Evolutionary conservation across 2,329 filamentous ascomycete species (phyloP), one percentile per base, ranked within the genome.

Genomic region (Colletotrichum sojae): DNA sequence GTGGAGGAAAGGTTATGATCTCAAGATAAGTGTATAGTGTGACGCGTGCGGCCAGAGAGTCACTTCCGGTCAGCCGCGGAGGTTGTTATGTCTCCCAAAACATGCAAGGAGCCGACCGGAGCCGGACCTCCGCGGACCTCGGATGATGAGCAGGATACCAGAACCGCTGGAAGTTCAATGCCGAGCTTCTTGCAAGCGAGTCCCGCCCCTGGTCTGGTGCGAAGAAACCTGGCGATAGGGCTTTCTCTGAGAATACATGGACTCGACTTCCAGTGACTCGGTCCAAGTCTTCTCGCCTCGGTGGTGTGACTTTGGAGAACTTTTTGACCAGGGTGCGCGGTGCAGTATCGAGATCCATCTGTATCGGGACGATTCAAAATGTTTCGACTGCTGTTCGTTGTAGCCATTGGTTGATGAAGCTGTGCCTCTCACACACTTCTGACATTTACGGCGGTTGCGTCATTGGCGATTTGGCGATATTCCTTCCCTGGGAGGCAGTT

Each of bases 91-190:
- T 15, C 40, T 43, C 12, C 40, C 40, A n/a, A n/a, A 43, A 5
- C 40, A 2, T 15, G 40, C 40, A 15, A 15, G 48, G 22, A 25
- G 20, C 48, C 20, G 22, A 27, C 10, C 48, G 48, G 48, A 52
- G 18, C 48, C 22, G 48, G 48, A 52, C 48, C 48, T 52, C 48
- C 48, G 48, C 48, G 48, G 48, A 27, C 10, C 20, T 25, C 20
- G 16, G 40, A 5, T 43, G 10, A 5, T 43, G 40, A 15, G 2
- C 40, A 43, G 40, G 16, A 43, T n/a, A 43, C 40, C 13, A 43
- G 6, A 15, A 43, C 40, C 4, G 13, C 13, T 43, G 40, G 16
- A 43, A 13, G 40, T 8, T 43, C 15, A n/a, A 43, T 16, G 15
- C 13, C 40, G 5, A 18, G 20, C 18, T 20, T n/a, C 5, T 49